Base-by-base conservation (phyloP, 306 rosid genomes). In the Pachyrhizus erosus region DNA sequence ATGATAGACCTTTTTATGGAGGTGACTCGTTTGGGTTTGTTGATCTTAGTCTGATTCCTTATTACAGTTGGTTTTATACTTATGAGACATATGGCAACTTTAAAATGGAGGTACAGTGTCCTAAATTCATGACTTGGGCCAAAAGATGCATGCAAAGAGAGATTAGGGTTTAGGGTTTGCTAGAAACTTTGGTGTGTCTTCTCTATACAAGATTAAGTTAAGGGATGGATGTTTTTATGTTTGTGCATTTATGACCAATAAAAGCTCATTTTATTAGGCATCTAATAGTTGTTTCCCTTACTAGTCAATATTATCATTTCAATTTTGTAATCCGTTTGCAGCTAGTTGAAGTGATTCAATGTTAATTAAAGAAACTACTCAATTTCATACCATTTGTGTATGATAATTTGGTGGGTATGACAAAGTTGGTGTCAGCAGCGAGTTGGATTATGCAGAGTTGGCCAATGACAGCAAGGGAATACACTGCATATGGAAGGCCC, bases 101-200 rank as follows among this genome's bases (percentile, higher is more conserved):
- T 73, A 89, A 83, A 57, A 74, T 86, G 40, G 91, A 87, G 66
- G 55, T 68, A 9, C 89, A 74, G 86, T 86, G 90, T 33, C 94
- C 92, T 65, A 85, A 87, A 76, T 64, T 89, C 1, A 5, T 88
- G 13, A 73, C 58, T 26, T 89, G 96, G 93, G 87, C 37, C 9
- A 87, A 57, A 51, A 89, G 88, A 49, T 86, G 94, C 79, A 20
- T 82, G 61, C 57, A 84, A 15, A 82, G 57, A 37, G 83, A 89
- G 54, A 39, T 81, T 42, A 87, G 11, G 5, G 31, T 33, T 11
- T 42, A 2, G 40, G 54, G 12, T 40, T 69, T 40, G 11, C 18
- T 40, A 20, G 12, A 42, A 20, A 69, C 42, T 49, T 49, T 29
- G 46, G 27, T 49, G 46, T 73, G 54, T 12, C 49, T 60, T 27